Evolutionary conservation across 139 green algal species (phyloP).

Genomic region (Desmodesmus armatus): DNA sequence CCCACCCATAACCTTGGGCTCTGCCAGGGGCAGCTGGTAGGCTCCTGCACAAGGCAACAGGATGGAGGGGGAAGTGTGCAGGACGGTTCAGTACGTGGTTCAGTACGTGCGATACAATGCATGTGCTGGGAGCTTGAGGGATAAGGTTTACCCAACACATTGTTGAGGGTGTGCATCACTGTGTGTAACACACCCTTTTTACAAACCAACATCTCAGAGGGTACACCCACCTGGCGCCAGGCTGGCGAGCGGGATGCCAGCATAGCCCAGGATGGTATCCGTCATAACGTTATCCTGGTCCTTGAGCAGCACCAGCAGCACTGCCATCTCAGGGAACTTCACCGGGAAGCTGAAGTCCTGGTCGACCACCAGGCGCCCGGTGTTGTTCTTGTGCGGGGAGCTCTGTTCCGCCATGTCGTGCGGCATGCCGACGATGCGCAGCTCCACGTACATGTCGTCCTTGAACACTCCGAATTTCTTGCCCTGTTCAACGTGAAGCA

Average conservation of each 20-base stretch:
- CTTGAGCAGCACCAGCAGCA: constrained; percentile 41
- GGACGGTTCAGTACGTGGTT: no score
- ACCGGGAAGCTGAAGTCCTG: not conserved
- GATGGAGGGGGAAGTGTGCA: no score
- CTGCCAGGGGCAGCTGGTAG: constrained; percentile 21
- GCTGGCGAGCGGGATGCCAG: not conserved
- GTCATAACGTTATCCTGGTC: not conserved
- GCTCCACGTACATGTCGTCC: constrained; percentile 35
- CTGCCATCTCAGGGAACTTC: constrained; percentile 25
- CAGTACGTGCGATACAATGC: no score
- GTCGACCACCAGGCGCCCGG: constrained; percentile 30
- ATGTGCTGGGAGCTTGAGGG: no score
- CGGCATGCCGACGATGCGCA: constrained; percentile 28
- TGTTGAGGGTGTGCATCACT: no score
- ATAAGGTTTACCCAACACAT: no score
- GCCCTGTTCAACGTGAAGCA: no score
- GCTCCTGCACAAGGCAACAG: no score
- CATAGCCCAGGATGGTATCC: constrained; percentile 5
- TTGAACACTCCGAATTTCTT: constrained; percentile 5
- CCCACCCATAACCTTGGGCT: not conserved
- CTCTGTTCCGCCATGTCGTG: not conserved
- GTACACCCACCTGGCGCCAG: constrained; percentile 6
- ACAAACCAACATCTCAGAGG: no score
- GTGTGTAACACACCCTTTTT: no score
- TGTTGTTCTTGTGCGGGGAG: constrained; percentile 20